Percentiles rank a stretch among this genome's conserved stretches.
Evolutionary conservation across 768 basidiomycete genomes (phyloP).

Genomic region (Xerocomus spinulosus): DNA sequence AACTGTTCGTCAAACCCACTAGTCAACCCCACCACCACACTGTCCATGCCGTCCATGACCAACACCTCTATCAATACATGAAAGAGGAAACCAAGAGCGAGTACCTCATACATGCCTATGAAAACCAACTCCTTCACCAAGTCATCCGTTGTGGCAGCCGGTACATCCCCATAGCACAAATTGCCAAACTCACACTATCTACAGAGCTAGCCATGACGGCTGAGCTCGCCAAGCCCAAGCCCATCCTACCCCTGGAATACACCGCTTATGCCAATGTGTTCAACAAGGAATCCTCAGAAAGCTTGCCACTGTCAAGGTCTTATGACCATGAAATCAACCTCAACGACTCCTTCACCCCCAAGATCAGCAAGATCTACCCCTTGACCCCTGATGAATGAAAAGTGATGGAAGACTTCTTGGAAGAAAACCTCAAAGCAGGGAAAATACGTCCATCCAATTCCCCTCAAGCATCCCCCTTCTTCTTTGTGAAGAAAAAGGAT

Average conservation of each 20-base stretch:
- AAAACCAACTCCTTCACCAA: neutral
- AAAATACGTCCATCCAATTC: neutral
- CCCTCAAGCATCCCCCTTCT: no score
- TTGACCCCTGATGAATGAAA: neutral
- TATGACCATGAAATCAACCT: conserved; percentile 1
- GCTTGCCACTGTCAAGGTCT: neutral
- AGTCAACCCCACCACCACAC: no score
- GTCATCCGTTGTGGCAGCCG: no score
- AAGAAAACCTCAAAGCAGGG: neutral
- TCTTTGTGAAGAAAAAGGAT: neutral
- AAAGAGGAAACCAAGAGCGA: no score
- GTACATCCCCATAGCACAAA: no score
- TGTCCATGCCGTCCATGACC: no score
- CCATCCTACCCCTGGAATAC: neutral
- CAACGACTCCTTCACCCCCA: neutral
- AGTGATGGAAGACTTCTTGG: neutral
- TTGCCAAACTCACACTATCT: neutral
- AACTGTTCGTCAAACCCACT: no score
- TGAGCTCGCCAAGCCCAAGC: neutral
- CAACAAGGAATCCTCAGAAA: neutral
- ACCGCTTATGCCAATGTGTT: neutral
- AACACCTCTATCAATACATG: no score
- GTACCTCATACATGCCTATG: no score
- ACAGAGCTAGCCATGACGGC: neutral
- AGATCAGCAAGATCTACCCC: neutral